These are phyloP conservation scores for Evansstolkia leycettana DNA, from an alignment of 495 filamentous ascomycete genomes.

Conservation along the genomic window DNA sequence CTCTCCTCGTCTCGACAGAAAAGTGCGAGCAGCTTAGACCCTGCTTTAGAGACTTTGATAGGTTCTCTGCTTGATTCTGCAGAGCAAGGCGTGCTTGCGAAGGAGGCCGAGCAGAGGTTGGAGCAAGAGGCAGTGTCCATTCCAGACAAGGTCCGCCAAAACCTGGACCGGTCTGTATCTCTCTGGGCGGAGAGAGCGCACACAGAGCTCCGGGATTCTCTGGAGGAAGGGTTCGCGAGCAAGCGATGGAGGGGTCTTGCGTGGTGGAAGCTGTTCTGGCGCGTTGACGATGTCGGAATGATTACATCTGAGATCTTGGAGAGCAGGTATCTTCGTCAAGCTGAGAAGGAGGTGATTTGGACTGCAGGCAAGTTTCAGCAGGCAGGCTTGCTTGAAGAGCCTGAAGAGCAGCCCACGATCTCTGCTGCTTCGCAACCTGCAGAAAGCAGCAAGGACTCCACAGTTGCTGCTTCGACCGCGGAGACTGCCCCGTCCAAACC, in stretches of 20 bases:
- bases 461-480: too few relatives aligned
- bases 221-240: conserved; percentile 61
- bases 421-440: background rate
- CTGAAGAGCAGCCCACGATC: conserved; percentile 1
- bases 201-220: conserved; percentile 64
- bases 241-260: conserved; percentile 59
- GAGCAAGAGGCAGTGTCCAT: conserved; percentile 22
- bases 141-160: conserved; percentile 26
- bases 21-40: conserved; percentile 37
- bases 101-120: conserved; percentile 30
- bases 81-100: conserved; percentile 35
- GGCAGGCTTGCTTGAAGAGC: conserved; percentile 39
- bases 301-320: conserved; percentile 66
- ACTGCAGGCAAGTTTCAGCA: conserved; percentile 71
- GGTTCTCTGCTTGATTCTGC: conserved; percentile 51
- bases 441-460: background rate
- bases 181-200: conserved; percentile 72
- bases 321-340: conserved; percentile 55
- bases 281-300: conserved; percentile 79
- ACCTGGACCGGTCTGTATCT: conserved; percentile 45
- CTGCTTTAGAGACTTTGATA: conserved; percentile 52
- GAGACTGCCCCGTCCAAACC: conserved; percentile 1
- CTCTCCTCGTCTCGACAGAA: conserved; percentile 38
- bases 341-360: conserved; percentile 66
- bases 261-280: conserved; percentile 96